A percentile compares a stretch with the other conserved stretches of the same genome.
Evolutionary conservation across 805 yeast genomes (phyloP).

Genomic region (Hanseniaspora thailandica): DNA sequence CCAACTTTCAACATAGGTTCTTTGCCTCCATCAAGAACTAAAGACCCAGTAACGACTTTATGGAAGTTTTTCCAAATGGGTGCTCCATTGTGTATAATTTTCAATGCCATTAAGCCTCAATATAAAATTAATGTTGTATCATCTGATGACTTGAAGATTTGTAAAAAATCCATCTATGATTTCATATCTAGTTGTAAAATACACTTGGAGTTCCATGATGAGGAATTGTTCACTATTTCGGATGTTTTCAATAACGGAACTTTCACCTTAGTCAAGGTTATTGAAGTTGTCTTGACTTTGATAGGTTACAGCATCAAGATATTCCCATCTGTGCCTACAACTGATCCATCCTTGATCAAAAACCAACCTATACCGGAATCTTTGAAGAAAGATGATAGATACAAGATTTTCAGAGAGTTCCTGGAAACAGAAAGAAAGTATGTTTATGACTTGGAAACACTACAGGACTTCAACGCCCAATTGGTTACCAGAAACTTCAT

Average conservation of each 20-base stretch:
- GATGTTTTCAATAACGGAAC: slow-evolving; percentile 78
- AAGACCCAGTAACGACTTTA: slow-evolving; percentile 87
- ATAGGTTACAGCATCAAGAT: slow-evolving; percentile 41
- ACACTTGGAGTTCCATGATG: slow-evolving; percentile 62
- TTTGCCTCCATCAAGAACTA: slow-evolving; percentile 56
- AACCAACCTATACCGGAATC: slow-evolving; percentile 17
- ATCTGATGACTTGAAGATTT: slow-evolving; percentile 69
- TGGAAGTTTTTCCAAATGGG: slow-evolving; percentile 88
- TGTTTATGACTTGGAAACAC: slow-evolving; percentile 76
- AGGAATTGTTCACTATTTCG: slow-evolving; percentile 76
- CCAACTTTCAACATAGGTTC: slow-evolving; percentile 66
- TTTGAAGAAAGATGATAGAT: slow-evolving; percentile 27
- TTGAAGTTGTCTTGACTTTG: slow-evolving; percentile 58
- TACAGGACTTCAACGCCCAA: slow-evolving; percentile 57
- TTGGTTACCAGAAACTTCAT: slow-evolving; percentile 54
- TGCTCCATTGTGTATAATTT: slow-evolving; percentile 75
- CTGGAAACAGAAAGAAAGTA: slow-evolving; percentile 85
- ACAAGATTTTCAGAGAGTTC: slow-evolving; percentile 68
- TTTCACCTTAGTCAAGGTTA: slow-evolving; percentile 60
- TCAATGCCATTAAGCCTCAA: slow-evolving; percentile 55
- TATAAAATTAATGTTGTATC: slow-evolving; percentile 51
- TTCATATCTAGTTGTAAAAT: slow-evolving; percentile 77
- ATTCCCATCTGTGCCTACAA: slow-evolving; percentile 27
- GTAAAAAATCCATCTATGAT: slow-evolving; percentile 82
- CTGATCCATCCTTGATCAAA: slow-evolving; percentile 21